These are phyloP conservation scores for Cercophora newfieldiana DNA, from an alignment of 495 filamentous ascomycete species.

Conservation along the genomic window DNA sequence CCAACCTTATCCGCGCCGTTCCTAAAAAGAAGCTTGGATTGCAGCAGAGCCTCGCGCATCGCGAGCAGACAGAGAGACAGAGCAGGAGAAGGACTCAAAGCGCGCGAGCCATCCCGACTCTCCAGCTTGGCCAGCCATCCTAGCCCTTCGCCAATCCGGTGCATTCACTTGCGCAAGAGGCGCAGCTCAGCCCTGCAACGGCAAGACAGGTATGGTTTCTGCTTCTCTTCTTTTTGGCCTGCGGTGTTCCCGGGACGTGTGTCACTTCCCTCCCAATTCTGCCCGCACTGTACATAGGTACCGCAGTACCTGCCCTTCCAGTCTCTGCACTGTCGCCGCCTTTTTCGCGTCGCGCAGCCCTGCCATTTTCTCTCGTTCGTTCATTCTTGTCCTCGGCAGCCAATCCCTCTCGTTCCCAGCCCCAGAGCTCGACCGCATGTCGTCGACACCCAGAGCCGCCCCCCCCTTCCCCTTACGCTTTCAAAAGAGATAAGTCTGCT, in stretches of 20 bases:
- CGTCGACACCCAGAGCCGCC: constrained; percentile 5
- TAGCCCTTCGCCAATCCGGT: constrained; percentile 1
- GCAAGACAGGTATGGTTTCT: constrained; percentile 18
- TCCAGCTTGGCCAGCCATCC: not conserved
- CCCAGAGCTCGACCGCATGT: not conserved
- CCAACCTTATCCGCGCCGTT: constrained; percentile 18
- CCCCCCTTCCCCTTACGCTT: not conserved
- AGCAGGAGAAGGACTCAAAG: not conserved
- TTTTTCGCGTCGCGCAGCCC: constrained; percentile 15
- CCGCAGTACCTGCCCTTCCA: not conserved
- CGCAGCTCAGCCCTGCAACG: constrained; percentile 24
- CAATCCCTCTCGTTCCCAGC: not conserved
- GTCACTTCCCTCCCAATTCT: constrained; percentile 1
- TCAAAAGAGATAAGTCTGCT: constrained; percentile 26
- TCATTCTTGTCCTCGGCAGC: not conserved
- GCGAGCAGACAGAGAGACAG: not conserved
- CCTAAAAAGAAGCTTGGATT: not conserved
- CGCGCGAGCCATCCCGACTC: not conserved
- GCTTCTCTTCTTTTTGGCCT: not conserved
- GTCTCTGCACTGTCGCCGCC: not conserved
- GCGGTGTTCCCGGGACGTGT: constrained; percentile 3
- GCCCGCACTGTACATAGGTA: not conserved
- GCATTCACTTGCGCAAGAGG: constrained; percentile 14
- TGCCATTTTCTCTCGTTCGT: not conserved
- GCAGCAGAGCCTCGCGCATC: not conserved